Evolutionary conservation across 129 eudicot genomes (phyloP), one percentile per base, ranked within the genome.

Genomic region (Pittosporum tobira): DNA sequence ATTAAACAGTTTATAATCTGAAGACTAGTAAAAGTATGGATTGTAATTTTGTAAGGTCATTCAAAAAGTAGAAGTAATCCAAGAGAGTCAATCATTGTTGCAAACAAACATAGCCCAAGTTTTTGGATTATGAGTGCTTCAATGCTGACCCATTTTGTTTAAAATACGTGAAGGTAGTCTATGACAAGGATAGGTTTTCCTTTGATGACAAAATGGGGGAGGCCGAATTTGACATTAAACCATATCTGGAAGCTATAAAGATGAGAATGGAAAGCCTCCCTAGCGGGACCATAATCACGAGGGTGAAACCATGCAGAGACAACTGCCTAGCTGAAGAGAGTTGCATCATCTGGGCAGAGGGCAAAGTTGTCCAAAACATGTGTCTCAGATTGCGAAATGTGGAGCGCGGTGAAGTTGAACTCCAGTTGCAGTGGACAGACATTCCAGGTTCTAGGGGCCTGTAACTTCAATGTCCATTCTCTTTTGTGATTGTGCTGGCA

Each of bases 181-280:
- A 78, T 3, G 89, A 82, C 51, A 68, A 62, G 64, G 84, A 82
- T 45, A 68, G 70, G 23, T 82, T 82, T 71, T 67, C 70, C 28
- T 46, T 49, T 12, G 89, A 82, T 54, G 89, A 82, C 76, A 78
- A 75, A 71, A 82, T 82, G 89, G 89, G 89, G 16, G 84, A 78
- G 48, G 84, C 89, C 0, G 73, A 52, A n/a, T 71, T 82, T 8
- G 84, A 78, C 44, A 78, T 78, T 12, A 68, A 68, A 12, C 76
- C 89, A 8, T 75, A 75, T 58, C 6, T 82, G 1, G 79, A 78
- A 46, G 82, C 81, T 8, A 19, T 82, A 37, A 68, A 47, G 75
- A 74, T 78, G 89, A 69, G 58, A 45, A 28, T 78, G 28, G 64
- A 55, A 15, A 45, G 52, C 38, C 62, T 72, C 18, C 81, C 84